Evolutionary conservation across 108 stramenopile genomes (phyloP), one percentile per base, ranked within the genome.

Genomic region (Nannochloropsis salina): DNA sequence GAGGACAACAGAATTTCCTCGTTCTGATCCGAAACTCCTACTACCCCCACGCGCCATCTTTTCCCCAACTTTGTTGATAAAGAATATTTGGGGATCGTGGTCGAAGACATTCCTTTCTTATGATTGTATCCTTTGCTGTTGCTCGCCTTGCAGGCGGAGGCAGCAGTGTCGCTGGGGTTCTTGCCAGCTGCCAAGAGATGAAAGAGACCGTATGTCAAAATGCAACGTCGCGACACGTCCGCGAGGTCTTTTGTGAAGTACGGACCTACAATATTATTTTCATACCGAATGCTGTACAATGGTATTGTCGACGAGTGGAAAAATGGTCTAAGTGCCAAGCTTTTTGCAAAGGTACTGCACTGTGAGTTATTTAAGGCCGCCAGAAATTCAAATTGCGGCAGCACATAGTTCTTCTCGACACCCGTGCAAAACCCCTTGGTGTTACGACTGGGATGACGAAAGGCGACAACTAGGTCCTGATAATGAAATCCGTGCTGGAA

Each of bases 361-460:
- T 74, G 61, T 15, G 15, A n/a, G 61, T 1, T n/a, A 74, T 74
- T 74, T 15, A 74, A 74, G 20, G 61, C 61, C 15, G 61, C 15
- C 20, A 74, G 61, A 6, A 74, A 74, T 6, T 74, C 61, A 74
- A 74, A 15, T n/a, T 74, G 61, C 4, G 61, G 61, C 61, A 74
- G n/a, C 2, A 74, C 15, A 3, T 74, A 74, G n/a, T 74, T 6
- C n/a, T 15, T 74, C n/a, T 74, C 20, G 20, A n/a, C 20, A n/a
- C 61, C 61, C n/a, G n/a, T n/a, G 6, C 61, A n/a, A n/a, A 74
- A 74, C 1, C 61, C 61, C 61, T n/a, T 74, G 4, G 61, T 74
- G 61, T 74, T 74, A n/a, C 61, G 61, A n/a, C 61, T 74, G n/a
- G 61, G 61, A n/a, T 74, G 15, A n/a, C 61, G 61, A 74, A 74